Conservation (phyloP, 768 basidiomycete genomes). For the Porpolomopsis calyptriformis region DNA sequence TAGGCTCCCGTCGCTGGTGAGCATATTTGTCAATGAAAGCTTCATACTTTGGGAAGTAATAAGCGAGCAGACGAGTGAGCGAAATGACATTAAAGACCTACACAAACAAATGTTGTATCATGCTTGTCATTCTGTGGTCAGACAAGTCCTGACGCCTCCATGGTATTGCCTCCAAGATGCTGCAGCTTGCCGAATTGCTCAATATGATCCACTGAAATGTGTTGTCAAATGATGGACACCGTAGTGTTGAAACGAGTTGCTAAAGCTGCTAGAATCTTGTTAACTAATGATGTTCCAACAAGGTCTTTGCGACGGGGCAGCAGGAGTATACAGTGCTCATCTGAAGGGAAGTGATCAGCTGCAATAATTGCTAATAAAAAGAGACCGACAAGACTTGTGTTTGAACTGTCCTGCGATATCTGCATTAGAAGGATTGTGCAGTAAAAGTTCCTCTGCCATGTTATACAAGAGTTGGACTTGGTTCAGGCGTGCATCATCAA, state of each 20-base stretch:
- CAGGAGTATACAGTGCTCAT: constrained; percentile 20
- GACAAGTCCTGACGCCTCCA: constrained; percentile 14
- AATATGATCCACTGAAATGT: constrained; percentile 6
- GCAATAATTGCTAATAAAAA: background rate
- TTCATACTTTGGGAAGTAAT: constrained; percentile 27
- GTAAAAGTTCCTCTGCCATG: constrained; percentile 15
- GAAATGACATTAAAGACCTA: constrained; percentile 13
- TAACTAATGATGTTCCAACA: background rate
- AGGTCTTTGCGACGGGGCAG: constrained; percentile 13
- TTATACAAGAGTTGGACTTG: constrained; percentile 21
- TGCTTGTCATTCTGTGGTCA: constrained; percentile 13
- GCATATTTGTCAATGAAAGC: constrained; percentile 21
- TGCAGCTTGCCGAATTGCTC: constrained; percentile 19
- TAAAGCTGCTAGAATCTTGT: constrained; percentile 15
- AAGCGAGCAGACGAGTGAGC: constrained; percentile 2
- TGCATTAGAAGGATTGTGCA: constrained; percentile 5
- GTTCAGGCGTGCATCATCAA: constrained; percentile 21
- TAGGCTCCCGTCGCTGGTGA: constrained; percentile 4
- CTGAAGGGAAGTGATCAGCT: constrained; percentile 9
- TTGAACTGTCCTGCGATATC: constrained; percentile 1
- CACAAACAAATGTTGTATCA: constrained; percentile 25
- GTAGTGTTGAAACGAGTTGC: constrained; percentile 5
- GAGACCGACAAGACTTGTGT: constrained; percentile 10
- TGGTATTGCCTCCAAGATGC: constrained; percentile 21
- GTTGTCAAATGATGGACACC: background rate